Evolutionary conservation across 345 rosid species (phyloP).

Genomic region (Eucalyptus erythrocorys): DNA sequence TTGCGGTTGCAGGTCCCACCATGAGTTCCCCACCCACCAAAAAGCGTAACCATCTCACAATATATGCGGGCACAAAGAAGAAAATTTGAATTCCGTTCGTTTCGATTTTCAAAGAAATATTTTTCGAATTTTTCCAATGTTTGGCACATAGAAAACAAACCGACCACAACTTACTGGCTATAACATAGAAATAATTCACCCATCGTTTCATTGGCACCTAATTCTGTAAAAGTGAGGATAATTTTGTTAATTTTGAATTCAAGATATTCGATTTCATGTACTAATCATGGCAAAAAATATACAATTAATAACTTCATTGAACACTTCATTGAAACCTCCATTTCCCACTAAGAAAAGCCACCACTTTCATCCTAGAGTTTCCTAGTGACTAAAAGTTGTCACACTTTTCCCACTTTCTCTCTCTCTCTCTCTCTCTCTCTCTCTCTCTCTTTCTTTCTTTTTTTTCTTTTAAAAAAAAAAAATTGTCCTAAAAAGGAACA

Average conservation of each 20-base stretch:
- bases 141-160: no score
- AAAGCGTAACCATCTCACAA: no score
- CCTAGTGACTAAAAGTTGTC: background rate
- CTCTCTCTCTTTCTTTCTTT: no score
- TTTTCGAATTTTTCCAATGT: no score
- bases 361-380: background rate
- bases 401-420: no score
- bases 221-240: background rate
- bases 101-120: no score
- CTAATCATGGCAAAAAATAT: background rate
- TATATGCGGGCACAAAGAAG: no score
- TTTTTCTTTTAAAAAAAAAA: accelerated
- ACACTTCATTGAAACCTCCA: background rate
- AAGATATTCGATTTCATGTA: no score
- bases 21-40: background rate
- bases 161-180: background rate
- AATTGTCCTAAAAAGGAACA: background rate
- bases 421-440: accelerated
- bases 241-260: background rate
- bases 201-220: background rate
- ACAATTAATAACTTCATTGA: background rate
- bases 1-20: background rate
- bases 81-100: no score
- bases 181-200: background rate
- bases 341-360: background rate